Conservation (phyloP, 306 rosid species). For the Phaseolus lunatus region DNA sequence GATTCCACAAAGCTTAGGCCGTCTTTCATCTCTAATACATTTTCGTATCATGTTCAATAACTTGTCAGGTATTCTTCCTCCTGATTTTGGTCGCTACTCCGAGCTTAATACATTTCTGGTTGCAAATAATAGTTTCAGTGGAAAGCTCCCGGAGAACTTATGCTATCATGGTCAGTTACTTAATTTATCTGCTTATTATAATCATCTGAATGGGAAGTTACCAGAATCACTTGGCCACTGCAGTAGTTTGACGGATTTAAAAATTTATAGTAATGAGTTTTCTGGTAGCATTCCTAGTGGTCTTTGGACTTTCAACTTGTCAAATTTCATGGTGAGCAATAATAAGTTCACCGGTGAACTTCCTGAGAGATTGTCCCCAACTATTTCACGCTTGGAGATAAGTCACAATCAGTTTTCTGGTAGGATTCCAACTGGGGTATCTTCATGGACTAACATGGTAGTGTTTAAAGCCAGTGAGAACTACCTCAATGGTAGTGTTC, state of each 20-base stretch:
- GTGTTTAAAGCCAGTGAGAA: conserved; percentile 64
- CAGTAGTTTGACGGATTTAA: conserved; percentile 37
- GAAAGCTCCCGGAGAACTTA: conserved; percentile 63
- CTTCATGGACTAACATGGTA: conserved; percentile 58
- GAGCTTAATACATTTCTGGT: conserved; percentile 52
- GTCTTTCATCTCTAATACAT: conserved; percentile 50
- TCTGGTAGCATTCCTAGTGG: conserved; percentile 70
- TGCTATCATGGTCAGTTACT: conserved; percentile 56
- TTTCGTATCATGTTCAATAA: conserved; percentile 57
- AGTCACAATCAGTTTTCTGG: conserved; percentile 66
- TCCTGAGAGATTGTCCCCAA: conserved; percentile 55
- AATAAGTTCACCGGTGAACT: conserved; percentile 69
- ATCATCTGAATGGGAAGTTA: conserved; percentile 62
- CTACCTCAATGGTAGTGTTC: conserved; percentile 62
- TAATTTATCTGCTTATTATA: conserved; percentile 50
- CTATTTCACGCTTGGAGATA: conserved; percentile 54
- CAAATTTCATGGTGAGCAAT: conserved; percentile 40
- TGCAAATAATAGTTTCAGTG: conserved; percentile 53
- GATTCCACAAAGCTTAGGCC: conserved; percentile 65
- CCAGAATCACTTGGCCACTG: conserved; percentile 73
- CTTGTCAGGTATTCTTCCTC: conserved; percentile 66
- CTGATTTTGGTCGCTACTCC: conserved; percentile 64
- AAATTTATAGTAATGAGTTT: conserved; percentile 50
- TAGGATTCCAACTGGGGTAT: conserved; percentile 57
- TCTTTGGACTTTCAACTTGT: conserved; percentile 64